Conservation (phyloP, 2,329 filamentous ascomycete species). For the Epichloe elymi region DNA sequence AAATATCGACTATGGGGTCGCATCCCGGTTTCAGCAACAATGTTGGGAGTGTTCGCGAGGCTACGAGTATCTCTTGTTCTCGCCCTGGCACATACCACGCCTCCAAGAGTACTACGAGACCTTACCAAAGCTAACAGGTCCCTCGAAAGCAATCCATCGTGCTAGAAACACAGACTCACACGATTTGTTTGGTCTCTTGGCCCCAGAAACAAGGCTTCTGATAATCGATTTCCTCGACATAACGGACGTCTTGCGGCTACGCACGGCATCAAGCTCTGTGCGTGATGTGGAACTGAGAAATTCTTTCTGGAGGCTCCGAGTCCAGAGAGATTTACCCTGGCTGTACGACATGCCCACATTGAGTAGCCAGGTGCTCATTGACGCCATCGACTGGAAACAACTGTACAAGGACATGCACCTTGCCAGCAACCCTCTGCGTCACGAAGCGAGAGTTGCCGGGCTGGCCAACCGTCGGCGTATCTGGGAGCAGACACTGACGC, state of each 20-base stretch:
- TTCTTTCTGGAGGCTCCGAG: neutral
- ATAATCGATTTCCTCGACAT: neutral
- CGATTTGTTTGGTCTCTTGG: neutral
- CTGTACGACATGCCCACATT: neutral
- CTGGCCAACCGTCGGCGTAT: conserved; percentile 1
- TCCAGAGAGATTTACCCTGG: neutral
- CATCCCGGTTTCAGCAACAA: neutral
- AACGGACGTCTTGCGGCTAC: neutral
- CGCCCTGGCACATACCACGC: neutral
- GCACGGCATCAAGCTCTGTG: neutral
- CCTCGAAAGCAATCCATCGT: neutral
- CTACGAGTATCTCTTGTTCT: neutral
- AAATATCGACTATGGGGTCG: neutral
- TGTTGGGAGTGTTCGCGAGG: neutral
- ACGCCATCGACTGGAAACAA: neutral
- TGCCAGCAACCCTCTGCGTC: neutral
- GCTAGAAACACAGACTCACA: neutral
- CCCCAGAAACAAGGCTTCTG: neutral
- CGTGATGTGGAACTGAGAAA: neutral
- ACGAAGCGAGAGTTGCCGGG: neutral
- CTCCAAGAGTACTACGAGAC: neutral
- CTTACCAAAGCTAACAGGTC: neutral
- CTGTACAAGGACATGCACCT: neutral
- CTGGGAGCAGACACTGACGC: neutral
- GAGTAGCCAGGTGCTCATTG: neutral